Base-by-base conservation (phyloP, 331 rosid genomes). In the Telfairia occidentalis region DNA sequence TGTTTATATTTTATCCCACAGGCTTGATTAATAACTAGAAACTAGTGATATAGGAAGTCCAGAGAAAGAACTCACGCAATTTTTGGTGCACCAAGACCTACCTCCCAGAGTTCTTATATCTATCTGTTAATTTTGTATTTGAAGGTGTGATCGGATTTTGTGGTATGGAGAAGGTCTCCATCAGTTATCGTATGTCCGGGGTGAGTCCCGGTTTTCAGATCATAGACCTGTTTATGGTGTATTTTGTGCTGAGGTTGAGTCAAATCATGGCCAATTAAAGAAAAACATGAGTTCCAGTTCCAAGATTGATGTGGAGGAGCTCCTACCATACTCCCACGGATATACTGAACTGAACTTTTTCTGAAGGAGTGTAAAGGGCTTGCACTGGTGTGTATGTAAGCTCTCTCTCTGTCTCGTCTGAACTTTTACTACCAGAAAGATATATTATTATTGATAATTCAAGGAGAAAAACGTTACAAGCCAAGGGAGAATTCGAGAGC, bases 101-200 rank as follows among this genome's bases (percentile, higher is more conserved):
- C 66, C 50, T 34, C 21, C 50, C n/a, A 4, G 18, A 59, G 10
- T 13, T 24, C 64, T 26, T 59, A 57, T 15, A 42, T 45, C 65
- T 83, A 57, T 86, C 42, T 43, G 35, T 76, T 55, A 24, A 69
- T 73, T 72, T 75, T 48, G 34, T 71, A 52, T 30, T 69, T 71
- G 76, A 80, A 95, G 99, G 99, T 95, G 99, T 77, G 99, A 95
- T 84, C 88, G 99, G 26, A 95, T 95, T 77, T 79, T 95, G 88
- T 95, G 99, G 99, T 82, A 85, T 43, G 99, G 99, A 48, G 96
- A 92, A 86, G 99, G 99, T 38, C 97, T 95, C 34, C 96, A 86
- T 72, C 99, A 95, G 77, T 24, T 72, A 74, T 92, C 97, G 9
- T 95, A 95, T 65, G 96, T 92, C 61, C 97, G 99, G 0, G 97